Base-by-base conservation (phyloP, 1,284 basidiomycete genomes). In the Meira miltonrushii region DNA sequence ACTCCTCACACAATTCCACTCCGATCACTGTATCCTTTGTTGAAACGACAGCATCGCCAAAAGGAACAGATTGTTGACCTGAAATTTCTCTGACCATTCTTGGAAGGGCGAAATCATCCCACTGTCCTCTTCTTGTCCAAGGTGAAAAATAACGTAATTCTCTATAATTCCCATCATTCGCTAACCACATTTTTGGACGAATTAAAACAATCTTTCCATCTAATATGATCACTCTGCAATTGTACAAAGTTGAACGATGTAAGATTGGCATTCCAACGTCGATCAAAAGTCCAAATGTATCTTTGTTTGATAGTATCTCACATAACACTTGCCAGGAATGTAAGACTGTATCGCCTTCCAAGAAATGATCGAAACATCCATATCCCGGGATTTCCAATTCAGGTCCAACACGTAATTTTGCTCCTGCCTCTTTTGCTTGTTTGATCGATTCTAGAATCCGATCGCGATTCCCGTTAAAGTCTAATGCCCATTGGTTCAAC, bases 101-200 rank as follows among this genome's bases (percentile, higher is more conserved):
- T 0, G 94, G 94, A 1, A 98, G 82, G 62, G 87, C 89, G 73
- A 93, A 90, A 54, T 90, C 88, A 78, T 98, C 94, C 71, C 86
- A 87, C 77, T 91, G 84, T 25, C 87, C 84, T 70, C 89, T 87
- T 76, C 92, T 92, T 77, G 83, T 82, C 94, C 95, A 98, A 0
- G 94, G 92, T 1, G 94, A 92, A 71, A 98, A 98, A 80, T 91
- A 94, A 39, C 95, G 83, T 70, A 97, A 83, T 80, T 98, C 94
- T 48, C 94, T 87, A 78, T 98, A 98, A 78, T 98, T 97, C 10
- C 94, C 94, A 71, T 97, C 92, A 74, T 98, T 98, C 2, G 94
- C 94, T 61, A 98, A 83, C 94, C 94, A 98, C 92, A 98, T 93
- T 81, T 98, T 98, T 0, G 94, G 95, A 11, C 95, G 85, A 68